Evolutionary conservation across 306 rosid species (phyloP), one percentile per base, ranked within the genome.

Genomic region (Nissolia schottii): DNA sequence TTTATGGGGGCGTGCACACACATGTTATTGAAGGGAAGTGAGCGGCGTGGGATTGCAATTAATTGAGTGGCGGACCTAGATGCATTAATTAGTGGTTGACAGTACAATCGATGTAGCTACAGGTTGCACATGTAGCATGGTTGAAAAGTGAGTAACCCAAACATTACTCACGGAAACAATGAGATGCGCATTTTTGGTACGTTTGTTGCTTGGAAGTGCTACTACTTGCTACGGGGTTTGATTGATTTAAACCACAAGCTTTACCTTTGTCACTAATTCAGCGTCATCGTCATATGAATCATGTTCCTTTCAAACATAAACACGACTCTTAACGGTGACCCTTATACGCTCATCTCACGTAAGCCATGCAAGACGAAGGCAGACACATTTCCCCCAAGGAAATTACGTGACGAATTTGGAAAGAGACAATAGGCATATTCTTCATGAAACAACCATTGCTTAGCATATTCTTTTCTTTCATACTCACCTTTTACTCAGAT

Each of bases 341-440:
- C 69, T 45, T 51, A n/a, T n/a, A 31, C 67, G 3, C 59, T 23
- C 38, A 3, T 58, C 38, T 32, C 35, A 25, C 45, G 51, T 0
- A 49, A 58, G 79, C 56, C 74, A 75, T 71, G 73, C 81, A 73
- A 51, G 27, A 14, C 14, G 20, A 61, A 59, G 16, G 59, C 63
- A 48, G 58, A 14, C 41, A 46, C 29, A 19, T 43, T 25, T 62
- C 35, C 53, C 53, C 25, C 18, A 73, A 70, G 7, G 34, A 28
- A 50, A 57, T 83, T 71, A 54, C 87, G 84, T 79, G 63, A 72
- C 12, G 16, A 57, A 49, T 55, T 72, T 62, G 79, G 56, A 71
- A 45, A 71, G 49, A 43, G 19, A 67, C 51, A 0, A 1, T 37
- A 18, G 34, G 87, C 87, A 84, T 84, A 84, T 84, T 77, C 87